Base-by-base conservation (phyloP, 1,139 yeast species). In the Torulaspora globosa region DNA sequence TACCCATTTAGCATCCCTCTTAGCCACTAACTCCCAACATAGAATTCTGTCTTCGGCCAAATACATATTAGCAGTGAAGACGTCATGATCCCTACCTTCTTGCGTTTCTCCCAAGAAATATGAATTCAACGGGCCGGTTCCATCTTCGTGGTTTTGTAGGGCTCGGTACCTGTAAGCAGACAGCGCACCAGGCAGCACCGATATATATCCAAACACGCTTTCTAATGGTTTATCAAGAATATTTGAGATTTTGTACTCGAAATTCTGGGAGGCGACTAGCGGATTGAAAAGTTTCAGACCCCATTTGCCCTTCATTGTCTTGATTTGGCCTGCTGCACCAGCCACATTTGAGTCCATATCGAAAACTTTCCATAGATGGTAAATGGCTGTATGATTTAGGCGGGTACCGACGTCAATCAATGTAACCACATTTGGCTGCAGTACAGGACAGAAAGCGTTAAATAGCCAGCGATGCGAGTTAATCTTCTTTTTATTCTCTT, bases 311-410 rank as follows among this genome's bases (percentile, higher is more conserved):
- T 85, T 87, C 86, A 90, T 84, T 1, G 97, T 89, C 53, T 84
- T 85, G 61, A 92, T 89, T 67, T 92, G 97, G 51, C 98, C 98
- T 14, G 97, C 96, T 1, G 96, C 97, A 55, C 97, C 98, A 1
- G 96, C 98, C 46, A 90, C 96, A 59, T 90, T 89, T 1, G 97
- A 88, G 65, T 92, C 97, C 58, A 83, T 78, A 65, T 92, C 97
- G 65, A 92, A 92, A 0, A 96, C 95, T 67, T 92, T 92, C 98
- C 98, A 92, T 52, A 92, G 72, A 57, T 89, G 92, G 62, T 92
- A 92, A 31, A 90, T 71, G 0, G 97, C 90, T 45, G 84, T 82
- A 40, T 77, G 77, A 54, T 86, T 88, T 14, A 97, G 95, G 59
- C 84, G 80, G 0, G 97, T 90, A 52, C 97, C 97, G 14, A 90